These are phyloP conservation scores for Dillenia suffruticosa DNA, from an alignment of 164 flowering plant genomes.

Conservation along the genomic window DNA sequence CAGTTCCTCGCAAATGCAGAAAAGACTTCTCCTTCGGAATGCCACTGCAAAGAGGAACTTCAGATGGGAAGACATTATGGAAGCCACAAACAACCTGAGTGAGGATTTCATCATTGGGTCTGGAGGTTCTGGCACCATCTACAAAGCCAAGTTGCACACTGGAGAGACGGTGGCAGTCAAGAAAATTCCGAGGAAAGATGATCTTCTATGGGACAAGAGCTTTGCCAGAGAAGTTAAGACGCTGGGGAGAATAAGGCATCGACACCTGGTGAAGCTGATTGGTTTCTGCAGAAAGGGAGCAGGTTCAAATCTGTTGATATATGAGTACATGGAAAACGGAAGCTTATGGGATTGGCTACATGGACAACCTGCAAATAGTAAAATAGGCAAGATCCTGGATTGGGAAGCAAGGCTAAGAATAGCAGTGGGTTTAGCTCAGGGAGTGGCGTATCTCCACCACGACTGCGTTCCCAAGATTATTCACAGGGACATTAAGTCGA, in stretches of 20 bases:
- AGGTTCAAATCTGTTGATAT: slow-evolving; percentile 62
- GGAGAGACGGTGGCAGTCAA: slow-evolving; percentile 90
- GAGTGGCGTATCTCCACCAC: slow-evolving; percentile 92
- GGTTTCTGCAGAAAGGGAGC: slow-evolving; percentile 63
- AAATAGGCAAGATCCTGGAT: slow-evolving; percentile 47
- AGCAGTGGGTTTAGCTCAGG: slow-evolving; percentile 82
- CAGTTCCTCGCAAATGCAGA: slow-evolving; percentile 54
- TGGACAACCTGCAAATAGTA: slow-evolving; percentile 25
- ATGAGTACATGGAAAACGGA: slow-evolving; percentile 96
- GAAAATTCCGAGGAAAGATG: slow-evolving; percentile 69
- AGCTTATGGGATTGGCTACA: slow-evolving; percentile 98
- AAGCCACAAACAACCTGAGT: slow-evolving; percentile 73
- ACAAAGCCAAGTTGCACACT: slow-evolving; percentile 58
- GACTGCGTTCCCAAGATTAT: slow-evolving; percentile 86
- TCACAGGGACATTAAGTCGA: slow-evolving; percentile 92
- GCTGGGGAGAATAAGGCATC: slow-evolving; percentile 86
- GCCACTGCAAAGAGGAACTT: slow-evolving; percentile 42
- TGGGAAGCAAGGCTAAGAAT: slow-evolving; percentile 76
- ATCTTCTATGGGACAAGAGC: slow-evolving; percentile 53
- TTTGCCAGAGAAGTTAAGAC: slow-evolving; percentile 82
- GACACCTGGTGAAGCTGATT: slow-evolving; percentile 82
- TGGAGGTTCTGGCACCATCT: slow-evolving; percentile 89
- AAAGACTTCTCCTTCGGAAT: slow-evolving; percentile 40
- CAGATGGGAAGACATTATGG: slow-evolving; percentile 87
- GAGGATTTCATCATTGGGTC: slow-evolving; percentile 78